A percentile compares a stretch with the other conserved stretches of the same genome.
Conservation (phyloP, 2,329 filamentous ascomycete genomes). For the Coleophoma eucalyptorum region DNA sequence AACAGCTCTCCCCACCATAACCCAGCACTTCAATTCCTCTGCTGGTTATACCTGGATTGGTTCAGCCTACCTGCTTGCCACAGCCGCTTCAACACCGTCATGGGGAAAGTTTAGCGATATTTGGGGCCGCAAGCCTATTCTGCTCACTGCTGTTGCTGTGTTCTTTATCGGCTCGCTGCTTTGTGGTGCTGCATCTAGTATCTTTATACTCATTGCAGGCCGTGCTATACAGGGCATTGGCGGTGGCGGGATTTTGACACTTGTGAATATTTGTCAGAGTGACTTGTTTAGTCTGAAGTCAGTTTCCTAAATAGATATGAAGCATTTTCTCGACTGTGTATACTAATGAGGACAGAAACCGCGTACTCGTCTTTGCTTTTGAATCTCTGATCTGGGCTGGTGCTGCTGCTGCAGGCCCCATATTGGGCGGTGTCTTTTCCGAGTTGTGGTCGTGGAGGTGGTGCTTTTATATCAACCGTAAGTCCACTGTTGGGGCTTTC, state of each 20-base stretch:
- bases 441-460: slow-evolving; percentile 56
- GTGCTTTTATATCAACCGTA: slow-evolving; percentile 37
- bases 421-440: slow-evolving; percentile 64
- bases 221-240: slow-evolving; percentile 48
- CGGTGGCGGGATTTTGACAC: slow-evolving; percentile 44
- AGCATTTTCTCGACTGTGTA: too few relatives aligned
- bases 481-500: background rate
- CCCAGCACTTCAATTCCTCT: slow-evolving; percentile 44
- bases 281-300: slow-evolving; percentile 45
- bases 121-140: slow-evolving; percentile 51
- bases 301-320: background rate
- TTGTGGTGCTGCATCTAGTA: slow-evolving; percentile 39
- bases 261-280: slow-evolving; percentile 52
- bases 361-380: slow-evolving; percentile 54
- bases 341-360: slow-evolving; percentile 12
- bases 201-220: slow-evolving; percentile 42
- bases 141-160: slow-evolving; percentile 41
- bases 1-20: slow-evolving; percentile 58
- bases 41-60: slow-evolving; percentile 71
- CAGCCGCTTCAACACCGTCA: slow-evolving; percentile 57
- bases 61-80: slow-evolving; percentile 68
- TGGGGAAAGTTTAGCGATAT: slow-evolving; percentile 64
- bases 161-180: slow-evolving; percentile 50
- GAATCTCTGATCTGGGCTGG: slow-evolving; percentile 65
- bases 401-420: slow-evolving; percentile 59